phyloP scores from a whole-genome alignment of 805 yeast genomes.

The Saturnispora hagleri region DNA sequence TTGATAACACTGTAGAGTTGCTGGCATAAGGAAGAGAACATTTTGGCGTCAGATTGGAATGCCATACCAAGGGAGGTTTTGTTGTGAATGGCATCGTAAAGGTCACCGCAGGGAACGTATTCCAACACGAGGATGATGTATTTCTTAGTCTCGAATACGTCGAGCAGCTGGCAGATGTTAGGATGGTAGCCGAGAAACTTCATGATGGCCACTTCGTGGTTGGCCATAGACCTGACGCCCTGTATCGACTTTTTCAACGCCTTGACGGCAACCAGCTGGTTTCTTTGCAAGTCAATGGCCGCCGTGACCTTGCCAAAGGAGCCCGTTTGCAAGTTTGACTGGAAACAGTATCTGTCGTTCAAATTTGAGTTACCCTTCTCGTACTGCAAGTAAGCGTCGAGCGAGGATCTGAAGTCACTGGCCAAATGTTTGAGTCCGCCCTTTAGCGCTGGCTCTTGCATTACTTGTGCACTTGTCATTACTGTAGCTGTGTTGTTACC shows the following conservation, averaged over 20 bases:
- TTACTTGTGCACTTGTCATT: neutral
- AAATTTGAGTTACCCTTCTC: conserved; percentile 30
- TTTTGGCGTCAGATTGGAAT: conserved; percentile 20
- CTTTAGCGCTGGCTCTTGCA: neutral
- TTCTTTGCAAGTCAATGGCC: conserved; percentile 32
- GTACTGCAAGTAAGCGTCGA: conserved; percentile 34
- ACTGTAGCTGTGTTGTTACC: neutral
- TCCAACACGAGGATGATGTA: conserved; percentile 53
- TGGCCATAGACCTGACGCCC: conserved; percentile 37
- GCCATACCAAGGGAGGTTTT: conserved; percentile 21
- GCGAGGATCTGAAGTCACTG: conserved; percentile 20
- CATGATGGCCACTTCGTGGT: conserved; percentile 44
- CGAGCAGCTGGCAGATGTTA: conserved; percentile 50
- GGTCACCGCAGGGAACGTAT: conserved; percentile 57
- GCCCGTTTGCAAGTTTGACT: conserved; percentile 44
- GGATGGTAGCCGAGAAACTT: conserved; percentile 36
- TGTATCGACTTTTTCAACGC: conserved; percentile 38
- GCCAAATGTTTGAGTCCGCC: conserved; percentile 7
- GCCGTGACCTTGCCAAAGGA: conserved; percentile 54
- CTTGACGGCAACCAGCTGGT: conserved; percentile 42
- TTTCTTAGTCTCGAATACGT: conserved; percentile 45
- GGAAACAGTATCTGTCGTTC: conserved; percentile 33
- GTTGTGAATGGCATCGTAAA: conserved; percentile 45
- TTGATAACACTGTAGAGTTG: conserved; percentile 45
- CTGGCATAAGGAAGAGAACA: conserved; percentile 28